These are phyloP conservation scores for Erigeron philadelphicus DNA, from an alignment of 140 eudicot genomes.

Conservation along the genomic window DNA sequence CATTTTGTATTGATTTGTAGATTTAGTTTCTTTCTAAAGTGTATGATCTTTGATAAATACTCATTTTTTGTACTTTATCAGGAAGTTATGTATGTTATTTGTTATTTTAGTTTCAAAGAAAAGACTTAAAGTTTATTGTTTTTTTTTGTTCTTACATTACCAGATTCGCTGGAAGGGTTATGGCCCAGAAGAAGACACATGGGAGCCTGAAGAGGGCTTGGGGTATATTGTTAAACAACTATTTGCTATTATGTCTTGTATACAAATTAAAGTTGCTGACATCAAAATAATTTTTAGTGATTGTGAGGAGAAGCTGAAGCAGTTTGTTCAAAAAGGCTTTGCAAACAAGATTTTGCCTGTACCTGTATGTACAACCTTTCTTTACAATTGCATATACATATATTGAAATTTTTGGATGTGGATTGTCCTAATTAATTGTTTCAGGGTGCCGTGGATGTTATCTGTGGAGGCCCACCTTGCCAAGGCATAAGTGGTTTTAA, in stretches of 20 bases:
- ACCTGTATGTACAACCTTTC: constrained; percentile 36
- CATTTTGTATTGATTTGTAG: too few relatives aligned
- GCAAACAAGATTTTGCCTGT: constrained; percentile 39
- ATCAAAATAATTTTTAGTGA: constrained; percentile 26
- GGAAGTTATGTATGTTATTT: too few relatives aligned
- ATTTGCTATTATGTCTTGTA: not conserved
- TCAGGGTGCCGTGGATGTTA: constrained; percentile 44
- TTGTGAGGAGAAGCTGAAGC: constrained; percentile 42
- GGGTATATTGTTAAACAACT: constrained; percentile 25
- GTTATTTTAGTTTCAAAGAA: too few relatives aligned
- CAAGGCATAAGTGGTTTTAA: constrained; percentile 56
- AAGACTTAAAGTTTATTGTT: not conserved
- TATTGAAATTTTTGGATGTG: constrained; percentile 17
- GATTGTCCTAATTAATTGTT: not conserved
- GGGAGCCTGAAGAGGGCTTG: constrained; percentile 68
- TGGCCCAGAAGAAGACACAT: constrained; percentile 56
- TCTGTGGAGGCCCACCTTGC: constrained; percentile 58
- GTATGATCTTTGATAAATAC: too few relatives aligned
- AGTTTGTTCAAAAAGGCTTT: constrained; percentile 38
- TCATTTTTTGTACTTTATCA: too few relatives aligned
- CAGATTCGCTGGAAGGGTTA: constrained; percentile 68
- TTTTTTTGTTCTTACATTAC: not conserved
- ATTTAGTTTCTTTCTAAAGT: too few relatives aligned
- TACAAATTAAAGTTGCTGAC: not conserved
- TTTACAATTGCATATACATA: not conserved